Base-by-base conservation (phyloP, 1,139 yeast species). In the Yamadazyma triangularis region DNA sequence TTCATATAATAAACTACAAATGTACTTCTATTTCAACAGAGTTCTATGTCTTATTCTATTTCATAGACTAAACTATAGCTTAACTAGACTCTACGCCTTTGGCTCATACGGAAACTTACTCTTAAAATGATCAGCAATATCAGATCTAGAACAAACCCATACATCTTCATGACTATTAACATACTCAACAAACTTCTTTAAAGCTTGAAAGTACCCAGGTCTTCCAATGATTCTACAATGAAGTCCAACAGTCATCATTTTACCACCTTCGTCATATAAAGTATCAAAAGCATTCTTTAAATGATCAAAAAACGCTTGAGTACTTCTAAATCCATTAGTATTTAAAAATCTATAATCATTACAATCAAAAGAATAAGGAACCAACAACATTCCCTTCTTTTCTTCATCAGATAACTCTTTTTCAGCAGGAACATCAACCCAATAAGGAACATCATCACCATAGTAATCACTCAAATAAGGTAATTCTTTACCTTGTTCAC, bases 161-260 rank as follows among this genome's bases (percentile, higher is more conserved):
- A 56, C 65, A 26, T 55, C 60, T 23, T 46, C 53, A 33, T 56
- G 53, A 11, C 42, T 30, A 24, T 42, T 44, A 16, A 58, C 51
- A 32, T 60, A 59, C 24, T 57, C 60, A 35, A 60, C 54, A 36
- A 60, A 58, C 34, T 55, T 56, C 32, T 55, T 47, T 35, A 60
- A 45, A 5, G 62, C 63, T 28, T 45, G 53, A 34, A 50, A 56
- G 33, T 60, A 48, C 13, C 61, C 66, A 4, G 66, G 64, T 38
- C 56, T 56, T 26, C 63, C 64, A 29, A 58, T 52, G 15, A 60
- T 47, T 36, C 66, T 51, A 34, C 62, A 54, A 31, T 60, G 66
- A 32, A 60, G 43, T 13, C 61, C 64, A 30, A 50, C 42, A 36
- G 51, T 58, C 64, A 59, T 59, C 60, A 60, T 56, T 42, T 58